Conservation (phyloP, 139 green algal genomes). For the Astrephomene gubernaculifera region DNA sequence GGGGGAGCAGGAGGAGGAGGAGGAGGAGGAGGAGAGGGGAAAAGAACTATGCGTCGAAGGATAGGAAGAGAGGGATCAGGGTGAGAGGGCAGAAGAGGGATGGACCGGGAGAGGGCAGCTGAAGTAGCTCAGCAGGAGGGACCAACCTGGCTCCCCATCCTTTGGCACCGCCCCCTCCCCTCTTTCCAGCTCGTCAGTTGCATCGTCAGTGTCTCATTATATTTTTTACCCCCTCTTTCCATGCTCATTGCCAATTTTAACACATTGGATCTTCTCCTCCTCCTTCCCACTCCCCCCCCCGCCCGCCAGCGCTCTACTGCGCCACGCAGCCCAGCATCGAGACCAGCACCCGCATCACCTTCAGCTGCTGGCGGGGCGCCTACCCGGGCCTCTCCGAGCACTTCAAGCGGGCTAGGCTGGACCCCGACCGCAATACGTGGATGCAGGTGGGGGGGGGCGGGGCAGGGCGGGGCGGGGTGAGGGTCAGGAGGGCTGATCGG, state of each 20-base stretch:
- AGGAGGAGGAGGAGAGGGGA: neutral
- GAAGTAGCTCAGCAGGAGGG: too few relatives aligned
- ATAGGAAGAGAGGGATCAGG: neutral
- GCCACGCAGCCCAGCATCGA: constrained; percentile 68
- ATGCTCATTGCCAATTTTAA: neutral
- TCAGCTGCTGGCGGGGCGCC: constrained; percentile 71
- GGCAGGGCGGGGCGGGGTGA: too few relatives aligned
- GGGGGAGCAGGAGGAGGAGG: neutral
- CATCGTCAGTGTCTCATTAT: too few relatives aligned
- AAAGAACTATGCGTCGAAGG: neutral
- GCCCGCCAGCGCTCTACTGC: constrained; percentile 69
- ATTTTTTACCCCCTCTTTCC: neutral
- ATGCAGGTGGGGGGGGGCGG: constrained; percentile 54
- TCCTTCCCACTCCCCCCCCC: neutral
- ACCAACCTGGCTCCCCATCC: neutral
- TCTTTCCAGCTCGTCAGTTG: too few relatives aligned
- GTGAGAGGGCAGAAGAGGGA: neutral
- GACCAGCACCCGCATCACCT: constrained; percentile 50
- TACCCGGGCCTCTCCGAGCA: constrained; percentile 66
- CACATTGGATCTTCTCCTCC: neutral
- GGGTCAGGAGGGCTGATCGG: too few relatives aligned
- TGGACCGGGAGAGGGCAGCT: too few relatives aligned
- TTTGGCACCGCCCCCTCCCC: neutral
- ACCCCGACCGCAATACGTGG: constrained; percentile 75
- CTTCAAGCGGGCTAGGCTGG: constrained; percentile 69